These are phyloP conservation scores for Strobilomyces echinocephalus DNA, from an alignment of 768 basidiomycete genomes.

Conservation along the genomic window DNA sequence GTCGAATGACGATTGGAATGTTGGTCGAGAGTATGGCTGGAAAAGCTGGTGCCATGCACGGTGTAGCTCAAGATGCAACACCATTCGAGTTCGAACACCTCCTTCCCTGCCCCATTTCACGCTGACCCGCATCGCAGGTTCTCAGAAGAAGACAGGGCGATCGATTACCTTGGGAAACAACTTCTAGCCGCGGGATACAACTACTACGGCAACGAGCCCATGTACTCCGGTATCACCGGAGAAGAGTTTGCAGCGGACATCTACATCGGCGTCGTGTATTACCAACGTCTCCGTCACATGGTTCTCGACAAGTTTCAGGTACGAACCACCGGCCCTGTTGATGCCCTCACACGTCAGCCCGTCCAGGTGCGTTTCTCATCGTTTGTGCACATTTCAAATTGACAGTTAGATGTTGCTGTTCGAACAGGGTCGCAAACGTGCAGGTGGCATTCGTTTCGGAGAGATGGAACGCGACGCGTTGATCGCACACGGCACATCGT, in stretches of 20 bases:
- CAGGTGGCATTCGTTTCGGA: conserved; percentile 98
- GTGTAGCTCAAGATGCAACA: conserved; percentile 95
- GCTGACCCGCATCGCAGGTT: conserved; percentile 50
- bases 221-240: conserved; percentile 99
- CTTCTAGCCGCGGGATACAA: conserved; percentile 93
- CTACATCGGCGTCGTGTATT: conserved; percentile 97
- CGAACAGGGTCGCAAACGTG: conserved; percentile 87
- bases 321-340: conserved; percentile 95
- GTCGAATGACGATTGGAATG: conserved; percentile 99
- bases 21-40: conserved; percentile 99
- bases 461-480: conserved; percentile 99
- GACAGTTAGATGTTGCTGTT: background rate
- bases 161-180: conserved; percentile 96
- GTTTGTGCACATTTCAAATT: background rate
- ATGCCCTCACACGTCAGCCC: conserved; percentile 92
- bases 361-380: conserved; percentile 68
- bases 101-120: conserved; percentile 1
- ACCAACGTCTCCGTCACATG: conserved; percentile 98
- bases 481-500: conserved; percentile 97
- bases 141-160: conserved; percentile 93
- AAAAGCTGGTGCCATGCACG: conserved; percentile 99
- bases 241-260: conserved; percentile 99
- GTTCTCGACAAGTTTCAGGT: conserved; percentile 99
- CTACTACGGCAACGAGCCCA: conserved; percentile 98
- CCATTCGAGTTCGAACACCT: conserved; percentile 78